Percentiles rank a stretch among this genome's conserved stretches.
phyloP scores from a whole-genome alignment of 192 early-diverging fungal genomes.

The Entomortierella lignicola region DNA sequence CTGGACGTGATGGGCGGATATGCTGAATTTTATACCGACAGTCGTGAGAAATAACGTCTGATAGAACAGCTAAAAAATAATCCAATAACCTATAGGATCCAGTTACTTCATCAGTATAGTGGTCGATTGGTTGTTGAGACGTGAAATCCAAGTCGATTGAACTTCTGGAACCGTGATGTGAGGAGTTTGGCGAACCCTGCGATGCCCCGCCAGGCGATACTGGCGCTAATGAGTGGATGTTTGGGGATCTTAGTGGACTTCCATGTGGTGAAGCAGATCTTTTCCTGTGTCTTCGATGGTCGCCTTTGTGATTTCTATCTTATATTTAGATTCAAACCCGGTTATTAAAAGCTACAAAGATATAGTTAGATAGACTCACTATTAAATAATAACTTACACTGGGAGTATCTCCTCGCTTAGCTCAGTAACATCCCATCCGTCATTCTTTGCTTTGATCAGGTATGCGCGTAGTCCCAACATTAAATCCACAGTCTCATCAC shows the following conservation, averaged over 20 bases:
- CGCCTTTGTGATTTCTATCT: slow-evolving; percentile 14
- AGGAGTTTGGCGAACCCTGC: slow-evolving; percentile 24
- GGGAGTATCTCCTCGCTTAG: slow-evolving; percentile 37
- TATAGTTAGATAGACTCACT: no score
- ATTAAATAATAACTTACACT: slow-evolving; percentile 44
- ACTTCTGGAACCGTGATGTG: slow-evolving; percentile 9
- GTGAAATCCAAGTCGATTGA: slow-evolving; percentile 32
- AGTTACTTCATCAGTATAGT: slow-evolving; percentile 29
- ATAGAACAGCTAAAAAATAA: slow-evolving; percentile 56
- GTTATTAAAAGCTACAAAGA: no score
- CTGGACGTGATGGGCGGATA: slow-evolving; percentile 63
- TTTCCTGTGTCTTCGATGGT: slow-evolving; percentile 17
- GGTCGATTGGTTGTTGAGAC: slow-evolving; percentile 18
- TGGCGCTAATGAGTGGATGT: slow-evolving; percentile 10
- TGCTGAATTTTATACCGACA: slow-evolving; percentile 60
- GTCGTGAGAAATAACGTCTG: slow-evolving; percentile 67
- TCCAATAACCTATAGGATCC: slow-evolving; percentile 45
- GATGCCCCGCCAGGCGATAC: slow-evolving; percentile 21
- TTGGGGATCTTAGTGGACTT: slow-evolving; percentile 20
- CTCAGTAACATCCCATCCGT: slow-evolving; percentile 42
- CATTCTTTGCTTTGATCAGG: slow-evolving; percentile 23
- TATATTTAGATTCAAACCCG: no score
- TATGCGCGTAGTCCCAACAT: slow-evolving; percentile 26
- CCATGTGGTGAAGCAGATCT: slow-evolving; percentile 31
- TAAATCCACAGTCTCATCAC: slow-evolving; percentile 45